Base-by-base conservation (phyloP, 2,329 filamentous ascomycete species). In the Chalaropsis thielavioides region DNA sequence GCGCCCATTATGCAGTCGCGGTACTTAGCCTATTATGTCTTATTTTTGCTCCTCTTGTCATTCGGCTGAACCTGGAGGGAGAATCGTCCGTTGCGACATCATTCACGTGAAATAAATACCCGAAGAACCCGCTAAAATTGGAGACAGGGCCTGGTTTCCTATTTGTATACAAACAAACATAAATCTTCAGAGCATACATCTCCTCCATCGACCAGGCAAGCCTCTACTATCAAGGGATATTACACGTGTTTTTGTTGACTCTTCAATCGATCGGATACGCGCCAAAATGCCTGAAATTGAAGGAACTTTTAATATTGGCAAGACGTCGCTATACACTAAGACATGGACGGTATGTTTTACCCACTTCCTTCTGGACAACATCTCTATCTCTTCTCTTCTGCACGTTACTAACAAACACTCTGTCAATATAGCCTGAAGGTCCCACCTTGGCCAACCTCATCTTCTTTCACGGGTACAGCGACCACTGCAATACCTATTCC, bases 401-500 rank as follows among this genome's bases (percentile, higher is more conserved):
- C 65, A 69, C 56, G 66, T 24, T 61, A 24, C 51, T 59, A 64
- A 59, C 38, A 35, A 41, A 11, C 66, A 54, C 62, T 17, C 43
- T 35, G 41, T 35, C 62, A 63, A 22, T 63, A 49, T 61, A 85
- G 85, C 83, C 83, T 38, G 73, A 80, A 38, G 80, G 77, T 15
- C 75, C 79, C 13, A 75, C 81, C 64, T 82, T 81, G 71, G 91
- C 91, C 43, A 88, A 88, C 69, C 74, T 95, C 61, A 79, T 94
- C 70, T 88, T 95, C 75, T 77, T 96, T 68, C 92, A 96, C 76
- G 92, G 92, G 71, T 96, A 92, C 79, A 90, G 85, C 74, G 92
- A 96, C 75, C 90, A 95, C 74, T 78, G 88, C 73, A 85, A 88
- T 74, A 83, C 84, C 66, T 95, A 96, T 76, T 81, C 85, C 72